Base-by-base conservation (phyloP, 371 early-diverging fungal species). In the Apophysomyces variabilis region DNA sequence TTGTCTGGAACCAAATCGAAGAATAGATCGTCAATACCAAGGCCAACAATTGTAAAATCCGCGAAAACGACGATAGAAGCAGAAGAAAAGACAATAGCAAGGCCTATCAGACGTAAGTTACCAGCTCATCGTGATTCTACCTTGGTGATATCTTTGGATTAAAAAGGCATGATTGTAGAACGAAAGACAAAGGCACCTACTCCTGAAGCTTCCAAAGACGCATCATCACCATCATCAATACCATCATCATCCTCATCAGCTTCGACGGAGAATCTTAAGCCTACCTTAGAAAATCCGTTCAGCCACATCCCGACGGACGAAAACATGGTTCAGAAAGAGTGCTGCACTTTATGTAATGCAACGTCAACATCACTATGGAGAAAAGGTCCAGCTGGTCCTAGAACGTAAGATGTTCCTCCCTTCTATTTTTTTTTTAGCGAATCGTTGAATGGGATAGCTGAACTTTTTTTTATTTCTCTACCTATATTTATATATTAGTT, bases 321-420 rank as follows among this genome's bases (percentile, higher is more conserved):
- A 50, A 50, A 11, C 21, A 9, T 50, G 16, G 54, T 50, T 16
- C 18, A 16, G 9, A 21, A 21, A 4, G 54, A 9, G 9, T 50
- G 54, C 21, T 50, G 54, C 9, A 50, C 35, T 21, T 58, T 60
- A 9, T 75, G 75, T 54, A 46, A 61, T 6, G 58, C 57, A 35
- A 67, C 47, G 6, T 38, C 57, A 11, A 77, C 77, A 26, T 62
- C 72, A 21, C 54, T 69, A 8, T 81, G 82, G 82, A 69, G 82
- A 35, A 61, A 60, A 62, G 79, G 82, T 3, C 78, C 82, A 14
- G 41, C 45, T 4, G 82, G 82, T n/a, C 36, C 21, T 18, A 70
- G 58, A 46, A 76, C 75, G 82, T 77, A 77, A 71, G 64, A 26
- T 59, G 39, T 26, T 5, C 43, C 26, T 1, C 14, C 7, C 14